A percentile compares a stretch with the other conserved stretches of the same genome.
Evolutionary conservation across 352 stramenopile species (phyloP).

Genomic region (Pilasporangium apinafurcum): DNA sequence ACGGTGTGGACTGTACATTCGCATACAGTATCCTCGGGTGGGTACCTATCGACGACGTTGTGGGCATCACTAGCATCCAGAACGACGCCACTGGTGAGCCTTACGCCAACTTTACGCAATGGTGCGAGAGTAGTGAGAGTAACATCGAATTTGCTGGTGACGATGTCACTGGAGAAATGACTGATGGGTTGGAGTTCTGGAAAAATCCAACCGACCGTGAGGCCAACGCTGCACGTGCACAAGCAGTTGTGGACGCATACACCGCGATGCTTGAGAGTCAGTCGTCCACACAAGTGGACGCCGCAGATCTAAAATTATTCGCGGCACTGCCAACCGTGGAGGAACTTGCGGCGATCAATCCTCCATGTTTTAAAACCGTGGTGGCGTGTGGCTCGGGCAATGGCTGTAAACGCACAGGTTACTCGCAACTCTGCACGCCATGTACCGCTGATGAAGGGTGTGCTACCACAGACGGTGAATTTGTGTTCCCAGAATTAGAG

Average conservation of each 20-base stretch:
- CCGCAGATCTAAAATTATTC: too few species aligned
- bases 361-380: constrained; percentile 66
- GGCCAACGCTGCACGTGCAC: constrained; percentile 41
- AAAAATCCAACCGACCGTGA: constrained; percentile 42
- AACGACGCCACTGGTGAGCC: constrained; percentile 31
- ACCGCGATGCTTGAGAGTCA: constrained; percentile 23
- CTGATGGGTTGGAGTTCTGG: constrained; percentile 55
- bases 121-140: constrained; percentile 44
- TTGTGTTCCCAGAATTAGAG: constrained; percentile 48
- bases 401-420: constrained; percentile 60
- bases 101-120: constrained; percentile 65
- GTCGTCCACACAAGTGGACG: constrained; percentile 35
- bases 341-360: constrained; percentile 43
- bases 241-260: constrained; percentile 48
- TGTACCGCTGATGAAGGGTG: constrained; percentile 32
- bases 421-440: constrained; percentile 65
- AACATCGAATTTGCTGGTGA: constrained; percentile 54
- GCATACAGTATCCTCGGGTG: constrained; percentile 74
- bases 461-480: constrained; percentile 32
- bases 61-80: constrained; percentile 63
- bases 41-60: constrained; percentile 73
- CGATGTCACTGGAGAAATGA: constrained; percentile 24
- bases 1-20: constrained; percentile 71
- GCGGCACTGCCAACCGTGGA: constrained; percentile 33
- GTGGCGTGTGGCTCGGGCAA: constrained; percentile 31